Evolutionary conservation across 768 basidiomycete genomes (phyloP).

Genomic region (Paxillus ammoniavirescens): DNA sequence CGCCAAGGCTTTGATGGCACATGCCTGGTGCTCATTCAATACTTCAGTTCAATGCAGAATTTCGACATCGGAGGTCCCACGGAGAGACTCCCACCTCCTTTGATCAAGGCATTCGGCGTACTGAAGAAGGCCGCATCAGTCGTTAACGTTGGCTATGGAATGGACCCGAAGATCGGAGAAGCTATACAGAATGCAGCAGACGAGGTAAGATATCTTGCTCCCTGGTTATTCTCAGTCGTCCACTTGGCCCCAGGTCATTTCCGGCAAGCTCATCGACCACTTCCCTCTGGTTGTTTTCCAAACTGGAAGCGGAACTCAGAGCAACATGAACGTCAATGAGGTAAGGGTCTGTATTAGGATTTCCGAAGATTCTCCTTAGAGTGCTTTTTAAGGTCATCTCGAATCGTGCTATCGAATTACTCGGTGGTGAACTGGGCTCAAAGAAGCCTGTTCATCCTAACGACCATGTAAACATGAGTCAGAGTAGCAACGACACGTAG

Average conservation of each 20-base stretch:
- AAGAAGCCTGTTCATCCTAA: conserved; percentile 99
- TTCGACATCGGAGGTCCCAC: conserved; percentile 97
- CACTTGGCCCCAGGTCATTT: conserved; percentile 72
- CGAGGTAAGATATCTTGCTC: conserved; percentile 55
- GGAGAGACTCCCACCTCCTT: conserved; percentile 90
- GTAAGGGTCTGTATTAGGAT: conserved; percentile 35
- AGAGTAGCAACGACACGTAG: conserved; percentile 97
- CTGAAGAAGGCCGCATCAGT: conserved; percentile 95
- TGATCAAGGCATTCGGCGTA: conserved; percentile 97
- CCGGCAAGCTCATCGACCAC: conserved; percentile 90
- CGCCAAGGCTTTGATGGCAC: conserved; percentile 4
- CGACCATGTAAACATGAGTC: conserved; percentile 99
- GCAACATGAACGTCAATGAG: conserved; percentile 99
- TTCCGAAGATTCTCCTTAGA: background rate
- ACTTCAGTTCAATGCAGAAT: conserved; percentile 81
- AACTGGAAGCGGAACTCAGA: conserved; percentile 97
- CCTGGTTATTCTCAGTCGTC: background rate
- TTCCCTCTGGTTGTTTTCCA: conserved; percentile 99
- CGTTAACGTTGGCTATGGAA: conserved; percentile 87
- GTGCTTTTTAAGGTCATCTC: conserved; percentile 74
- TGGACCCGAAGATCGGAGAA: conserved; percentile 82
- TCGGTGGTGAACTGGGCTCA: conserved; percentile 92
- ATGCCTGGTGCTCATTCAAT: conserved; percentile 9
- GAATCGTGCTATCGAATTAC: conserved; percentile 95
- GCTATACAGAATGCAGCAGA: conserved; percentile 94